A percentile compares a stretch with the other conserved stretches of the same genome.
phyloP scores from a whole-genome alignment of 2,329 filamentous ascomycete species.

The Nigrospora oryzae region DNA sequence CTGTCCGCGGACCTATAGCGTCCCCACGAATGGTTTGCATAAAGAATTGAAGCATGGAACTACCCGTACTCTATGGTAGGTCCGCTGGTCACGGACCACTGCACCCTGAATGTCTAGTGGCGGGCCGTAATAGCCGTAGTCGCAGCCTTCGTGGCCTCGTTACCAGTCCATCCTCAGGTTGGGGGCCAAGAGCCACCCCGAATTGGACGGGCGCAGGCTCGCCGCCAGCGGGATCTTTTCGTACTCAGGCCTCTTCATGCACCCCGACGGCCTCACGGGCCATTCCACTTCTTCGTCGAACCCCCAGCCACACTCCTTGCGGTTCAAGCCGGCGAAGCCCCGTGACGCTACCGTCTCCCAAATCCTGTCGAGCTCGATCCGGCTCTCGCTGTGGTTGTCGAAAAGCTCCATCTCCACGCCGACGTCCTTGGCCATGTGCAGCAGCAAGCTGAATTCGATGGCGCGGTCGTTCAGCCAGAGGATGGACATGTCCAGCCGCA shows the following conservation, averaged over 20 bases:
- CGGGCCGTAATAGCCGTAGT: too few relatives aligned
- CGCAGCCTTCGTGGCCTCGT: too few relatives aligned
- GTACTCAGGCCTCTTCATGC: constrained; percentile 4
- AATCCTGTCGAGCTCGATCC: neutral
- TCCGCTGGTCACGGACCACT: too few relatives aligned
- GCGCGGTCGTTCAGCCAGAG: neutral
- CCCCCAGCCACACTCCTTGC: constrained; percentile 4
- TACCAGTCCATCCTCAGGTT: too few relatives aligned
- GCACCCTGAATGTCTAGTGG: too few relatives aligned
- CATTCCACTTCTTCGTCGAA: constrained; percentile 2
- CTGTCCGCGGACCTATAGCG: too few relatives aligned
- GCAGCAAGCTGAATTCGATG: neutral
- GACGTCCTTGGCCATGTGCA: neutral
- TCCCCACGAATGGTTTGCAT: too few relatives aligned
- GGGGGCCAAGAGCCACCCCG: too few relatives aligned
- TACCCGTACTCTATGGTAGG: too few relatives aligned
- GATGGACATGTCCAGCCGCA: constrained; percentile 1
- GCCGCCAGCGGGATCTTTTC: neutral
- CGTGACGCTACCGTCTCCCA: neutral
- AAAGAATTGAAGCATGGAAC: too few relatives aligned
- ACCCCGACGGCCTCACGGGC: constrained; percentile 2
- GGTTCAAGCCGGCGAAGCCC: neutral
- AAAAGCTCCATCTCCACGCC: constrained; percentile 1
- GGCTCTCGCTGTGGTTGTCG: constrained; percentile 2
- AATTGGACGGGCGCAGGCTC: too few relatives aligned